phyloP scores from a whole-genome alignment of 2,329 filamentous ascomycete genomes.

The Biscogniauxia sp. region DNA sequence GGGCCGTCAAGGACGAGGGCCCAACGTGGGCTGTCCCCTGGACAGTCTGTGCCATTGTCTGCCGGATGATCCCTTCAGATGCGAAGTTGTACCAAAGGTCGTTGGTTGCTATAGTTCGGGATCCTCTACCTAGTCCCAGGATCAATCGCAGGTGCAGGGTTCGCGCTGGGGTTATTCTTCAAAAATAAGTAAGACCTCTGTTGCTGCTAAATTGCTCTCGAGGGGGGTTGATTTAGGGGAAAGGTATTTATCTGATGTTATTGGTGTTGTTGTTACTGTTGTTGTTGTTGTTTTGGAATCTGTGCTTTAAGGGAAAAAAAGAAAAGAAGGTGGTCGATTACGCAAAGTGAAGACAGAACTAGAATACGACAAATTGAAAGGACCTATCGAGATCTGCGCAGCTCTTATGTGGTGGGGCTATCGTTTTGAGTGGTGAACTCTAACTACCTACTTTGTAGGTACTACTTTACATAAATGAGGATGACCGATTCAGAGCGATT shows the following conservation, averaged over 20 bases:
- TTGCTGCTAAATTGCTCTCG: no score
- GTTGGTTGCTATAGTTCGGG: no score
- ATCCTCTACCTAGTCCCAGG: no score
- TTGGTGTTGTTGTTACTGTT: not conserved
- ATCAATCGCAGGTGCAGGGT: not conserved
- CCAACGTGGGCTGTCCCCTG: constrained; percentile 27
- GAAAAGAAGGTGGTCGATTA: not conserved
- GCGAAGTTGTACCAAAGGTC: not conserved
- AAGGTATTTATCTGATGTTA: not conserved
- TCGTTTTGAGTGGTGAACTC: not conserved
- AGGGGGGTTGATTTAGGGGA: no score
- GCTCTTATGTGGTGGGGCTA: not conserved
- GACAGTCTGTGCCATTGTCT: constrained; percentile 24
- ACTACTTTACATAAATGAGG: not conserved
- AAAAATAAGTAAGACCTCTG: not conserved
- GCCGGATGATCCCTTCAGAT: not conserved
- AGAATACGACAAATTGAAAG: not conserved
- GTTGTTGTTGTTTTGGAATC: not conserved
- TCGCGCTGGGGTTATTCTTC: not conserved
- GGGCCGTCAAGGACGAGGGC: constrained; percentile 24
- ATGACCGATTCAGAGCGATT: no score
- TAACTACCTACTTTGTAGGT: no score
- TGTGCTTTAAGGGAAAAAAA: not conserved
- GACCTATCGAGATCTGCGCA: not conserved
- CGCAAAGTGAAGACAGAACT: not conserved